Evolutionary conservation across 306 rosid species (phyloP).

Genomic region (Leucaena leucocephala): DNA sequence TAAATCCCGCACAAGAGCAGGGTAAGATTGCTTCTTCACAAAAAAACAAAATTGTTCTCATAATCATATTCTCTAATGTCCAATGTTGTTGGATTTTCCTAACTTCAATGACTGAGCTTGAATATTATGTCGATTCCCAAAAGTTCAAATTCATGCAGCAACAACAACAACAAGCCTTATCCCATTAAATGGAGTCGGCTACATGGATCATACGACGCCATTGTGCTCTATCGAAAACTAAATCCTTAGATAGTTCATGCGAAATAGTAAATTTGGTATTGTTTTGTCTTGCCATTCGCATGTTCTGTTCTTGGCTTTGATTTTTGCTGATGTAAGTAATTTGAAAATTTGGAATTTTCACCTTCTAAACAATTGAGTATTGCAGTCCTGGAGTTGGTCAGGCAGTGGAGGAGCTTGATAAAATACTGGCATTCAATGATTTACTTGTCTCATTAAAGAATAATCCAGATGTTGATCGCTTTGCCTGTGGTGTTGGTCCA

Average conservation of each 20-base stretch:
- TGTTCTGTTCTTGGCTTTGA: background rate
- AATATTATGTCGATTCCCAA: slow-evolving; percentile 19
- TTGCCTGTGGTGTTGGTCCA: slow-evolving; percentile 91
- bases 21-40: slow-evolving; percentile 51
- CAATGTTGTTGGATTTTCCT: slow-evolving; percentile 21
- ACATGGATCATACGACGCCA: too few species aligned
- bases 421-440: slow-evolving; percentile 63
- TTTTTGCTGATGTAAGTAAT: slow-evolving; percentile 5
- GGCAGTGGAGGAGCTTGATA: slow-evolving; percentile 77
- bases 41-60: slow-evolving; percentile 17
- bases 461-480: slow-evolving; percentile 66
- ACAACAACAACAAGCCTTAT: too few species aligned
- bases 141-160: slow-evolving; percentile 28
- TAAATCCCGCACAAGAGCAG: slow-evolving; percentile 84
- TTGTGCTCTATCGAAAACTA: too few species aligned
- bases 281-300: slow-evolving; percentile 17
- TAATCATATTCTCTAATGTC: background rate
- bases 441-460: slow-evolving; percentile 79
- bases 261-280: slow-evolving; percentile 15
- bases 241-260: too few species aligned
- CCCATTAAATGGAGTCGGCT: too few species aligned
- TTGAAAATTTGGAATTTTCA: slow-evolving; percentile 2
- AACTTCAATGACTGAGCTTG: background rate
- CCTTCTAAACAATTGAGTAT: slow-evolving; percentile 44
- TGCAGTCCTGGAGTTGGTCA: slow-evolving; percentile 67